phyloP scores from a whole-genome alignment of 2,329 filamentous ascomycete species.

The Hypocreales sp. region DNA sequence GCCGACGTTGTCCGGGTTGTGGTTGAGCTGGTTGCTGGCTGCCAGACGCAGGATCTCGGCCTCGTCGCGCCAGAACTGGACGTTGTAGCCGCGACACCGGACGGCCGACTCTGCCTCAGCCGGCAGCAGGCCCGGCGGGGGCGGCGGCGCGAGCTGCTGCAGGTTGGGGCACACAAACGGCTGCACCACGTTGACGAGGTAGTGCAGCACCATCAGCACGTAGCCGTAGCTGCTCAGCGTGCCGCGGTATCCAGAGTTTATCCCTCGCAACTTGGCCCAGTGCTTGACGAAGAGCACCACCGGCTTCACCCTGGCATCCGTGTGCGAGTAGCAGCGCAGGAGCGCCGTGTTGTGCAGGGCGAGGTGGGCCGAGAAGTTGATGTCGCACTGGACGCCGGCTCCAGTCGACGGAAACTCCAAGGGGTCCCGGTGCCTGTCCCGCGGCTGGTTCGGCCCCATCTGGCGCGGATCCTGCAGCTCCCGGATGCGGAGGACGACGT shows the following conservation, averaged over 20 bases:
- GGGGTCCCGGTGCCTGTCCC: constrained; percentile 37
- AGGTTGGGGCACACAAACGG: constrained; percentile 79
- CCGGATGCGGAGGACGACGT: constrained; percentile 26
- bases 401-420: constrained; percentile 67
- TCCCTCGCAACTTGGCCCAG: constrained; percentile 74
- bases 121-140: constrained; percentile 15
- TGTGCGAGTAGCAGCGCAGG: constrained; percentile 67
- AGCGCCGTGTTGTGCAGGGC: constrained; percentile 73
- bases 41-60: constrained; percentile 49
- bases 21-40: constrained; percentile 39
- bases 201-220: constrained; percentile 84
- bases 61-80: constrained; percentile 69
- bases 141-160: constrained; percentile 39
- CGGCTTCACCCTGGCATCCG: constrained; percentile 60
- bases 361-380: constrained; percentile 79
- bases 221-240: constrained; percentile 85
- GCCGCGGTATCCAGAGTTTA: constrained; percentile 76
- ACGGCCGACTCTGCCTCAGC: constrained; percentile 8
- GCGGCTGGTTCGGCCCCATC: constrained; percentile 32
- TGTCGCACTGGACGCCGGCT: constrained; percentile 76
- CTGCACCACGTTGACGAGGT: constrained; percentile 64
- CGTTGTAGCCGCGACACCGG: constrained; percentile 47
- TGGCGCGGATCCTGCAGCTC: constrained; percentile 32
- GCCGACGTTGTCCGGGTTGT: constrained; percentile 56
- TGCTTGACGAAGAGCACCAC: constrained; percentile 80